A percentile compares a stretch with the other conserved stretches of the same genome.
phyloP scores from a whole-genome alignment of 2,329 filamentous ascomycete species.

The Lasiodiplodia sp. region DNA sequence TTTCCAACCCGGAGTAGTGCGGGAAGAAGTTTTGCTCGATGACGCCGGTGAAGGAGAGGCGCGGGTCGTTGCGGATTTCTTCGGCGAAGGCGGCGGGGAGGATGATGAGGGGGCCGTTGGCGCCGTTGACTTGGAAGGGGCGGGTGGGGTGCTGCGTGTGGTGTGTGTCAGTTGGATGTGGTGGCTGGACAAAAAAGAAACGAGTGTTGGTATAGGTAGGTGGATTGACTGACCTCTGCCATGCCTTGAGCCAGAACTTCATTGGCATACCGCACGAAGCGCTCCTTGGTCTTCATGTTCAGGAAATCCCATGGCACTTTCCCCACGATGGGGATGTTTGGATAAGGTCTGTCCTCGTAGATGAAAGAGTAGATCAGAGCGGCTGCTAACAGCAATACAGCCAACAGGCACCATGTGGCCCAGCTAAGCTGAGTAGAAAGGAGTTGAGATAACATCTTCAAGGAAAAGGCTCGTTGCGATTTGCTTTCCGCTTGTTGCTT shows the following conservation, averaged over 20 bases:
- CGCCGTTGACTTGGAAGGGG: conserved; percentile 18
- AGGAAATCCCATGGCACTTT: conserved; percentile 7
- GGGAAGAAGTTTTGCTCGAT: conserved; percentile 28
- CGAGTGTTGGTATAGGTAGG: background rate
- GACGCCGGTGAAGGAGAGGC: conserved; percentile 20
- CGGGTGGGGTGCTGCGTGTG: background rate
- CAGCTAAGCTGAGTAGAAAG: conserved; percentile 1
- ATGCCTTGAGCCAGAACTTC: conserved; percentile 17
- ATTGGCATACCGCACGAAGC: conserved; percentile 8
- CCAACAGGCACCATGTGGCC: conserved; percentile 11
- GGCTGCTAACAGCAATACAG: background rate
- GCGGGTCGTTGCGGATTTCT: conserved; percentile 8
- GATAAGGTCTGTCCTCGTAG: conserved; percentile 22
- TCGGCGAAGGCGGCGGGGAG: conserved; percentile 2
- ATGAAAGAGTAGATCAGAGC: conserved; percentile 17
- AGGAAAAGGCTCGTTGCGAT: background rate
- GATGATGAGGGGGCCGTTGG: conserved; percentile 16
- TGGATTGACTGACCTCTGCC: background rate
- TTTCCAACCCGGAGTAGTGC: background rate
- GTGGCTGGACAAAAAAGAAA: too few species aligned
- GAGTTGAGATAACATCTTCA: background rate
- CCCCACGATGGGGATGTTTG: conserved; percentile 9
- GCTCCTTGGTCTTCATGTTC: conserved; percentile 24
- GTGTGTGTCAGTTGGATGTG: background rate
- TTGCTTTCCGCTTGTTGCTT: background rate